Base-by-base conservation (phyloP, 2,329 filamentous ascomycete genomes). In the Rhexocercosporidium sp. region DNA sequence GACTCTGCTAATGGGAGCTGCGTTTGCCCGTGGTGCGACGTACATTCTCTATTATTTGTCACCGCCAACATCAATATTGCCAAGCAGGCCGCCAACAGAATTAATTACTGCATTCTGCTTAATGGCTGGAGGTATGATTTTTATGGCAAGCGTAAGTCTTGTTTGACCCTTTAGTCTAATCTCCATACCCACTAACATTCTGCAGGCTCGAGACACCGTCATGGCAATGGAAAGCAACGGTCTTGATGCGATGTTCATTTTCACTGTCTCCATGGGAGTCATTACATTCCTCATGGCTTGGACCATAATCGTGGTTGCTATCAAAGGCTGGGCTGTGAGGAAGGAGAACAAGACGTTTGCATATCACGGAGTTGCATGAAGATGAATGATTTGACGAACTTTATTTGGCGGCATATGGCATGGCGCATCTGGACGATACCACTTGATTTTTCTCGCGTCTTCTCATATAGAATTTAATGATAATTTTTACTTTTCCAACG, bases 221-320 rank as follows among this genome's bases (percentile, higher is more conserved):
- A 78, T 84, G 11, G 88, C 89, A n/a, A 92, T 97, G 82, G 90
- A 94, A 67, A 85, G 86, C 65, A 90, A 94, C 76, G 80, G 89
- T 3, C 82, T 97, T 18, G 92, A 97, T 75, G 92, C 92, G 70
- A 97, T 97, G 94, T 96, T 97, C 79, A 88, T 93, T 69, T 97
- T 97, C 79, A 97, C 93, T 0, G 86, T 97, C 39, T 92, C 89
- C 11, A 92, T 96, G 87, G 95, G 94, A 1, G 77, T 96, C 7
- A 92, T 93, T 1, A 91, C 90, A 1, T 83, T 97, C 60, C 79
- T 97, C 61, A 95, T 97, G 92, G 90, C 94, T 0, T 97, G 92
- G 89, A 86, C 91, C 63, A 86, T 96, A 22, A 75, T 94, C 31
- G 82, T 92, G 12, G 87, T 97, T 67, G 91, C 93, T 29, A 81